Conservation (phyloP, 345 rosid species). For the Moringa oleifera region DNA sequence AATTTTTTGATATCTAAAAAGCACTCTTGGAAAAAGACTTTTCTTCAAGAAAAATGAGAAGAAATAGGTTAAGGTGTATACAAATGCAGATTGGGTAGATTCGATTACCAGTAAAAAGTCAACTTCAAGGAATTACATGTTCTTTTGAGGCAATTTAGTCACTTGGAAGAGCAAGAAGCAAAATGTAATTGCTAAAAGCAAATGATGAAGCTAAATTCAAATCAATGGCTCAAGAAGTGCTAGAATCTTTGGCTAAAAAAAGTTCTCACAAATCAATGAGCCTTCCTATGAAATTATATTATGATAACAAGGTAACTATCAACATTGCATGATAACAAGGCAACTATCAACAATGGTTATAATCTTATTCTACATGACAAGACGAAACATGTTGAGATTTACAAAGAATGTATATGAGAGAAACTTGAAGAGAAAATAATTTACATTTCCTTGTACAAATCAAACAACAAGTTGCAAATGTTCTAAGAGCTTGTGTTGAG, state of each 20-base stretch:
- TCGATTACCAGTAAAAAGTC: no score
- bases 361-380: neutral
- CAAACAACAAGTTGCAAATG: neutral
- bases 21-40: no score
- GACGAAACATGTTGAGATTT: conserved; percentile 4
- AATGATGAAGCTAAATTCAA: neutral
- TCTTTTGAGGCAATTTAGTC: no score
- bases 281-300: neutral
- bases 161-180: no score
- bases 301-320: neutral
- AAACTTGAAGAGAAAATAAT: neutral
- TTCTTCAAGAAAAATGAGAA: neutral
- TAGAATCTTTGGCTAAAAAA: neutral
- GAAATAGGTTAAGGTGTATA: neutral
- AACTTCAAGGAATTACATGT: no score
- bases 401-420: neutral
- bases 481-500: conserved; percentile 3
- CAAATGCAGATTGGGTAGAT: neutral
- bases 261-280: neutral
- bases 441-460: no score
- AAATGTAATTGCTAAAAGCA: no score
- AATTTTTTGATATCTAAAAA: no score
- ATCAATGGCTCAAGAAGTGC: neutral
- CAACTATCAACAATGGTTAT: neutral
- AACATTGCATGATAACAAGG: no score